Percentiles rank a stretch among this genome's conserved stretches.
These are phyloP conservation scores for Penicillium bialowiezense DNA, from an alignment of 495 filamentous ascomycete genomes.

Conservation along the genomic window DNA sequence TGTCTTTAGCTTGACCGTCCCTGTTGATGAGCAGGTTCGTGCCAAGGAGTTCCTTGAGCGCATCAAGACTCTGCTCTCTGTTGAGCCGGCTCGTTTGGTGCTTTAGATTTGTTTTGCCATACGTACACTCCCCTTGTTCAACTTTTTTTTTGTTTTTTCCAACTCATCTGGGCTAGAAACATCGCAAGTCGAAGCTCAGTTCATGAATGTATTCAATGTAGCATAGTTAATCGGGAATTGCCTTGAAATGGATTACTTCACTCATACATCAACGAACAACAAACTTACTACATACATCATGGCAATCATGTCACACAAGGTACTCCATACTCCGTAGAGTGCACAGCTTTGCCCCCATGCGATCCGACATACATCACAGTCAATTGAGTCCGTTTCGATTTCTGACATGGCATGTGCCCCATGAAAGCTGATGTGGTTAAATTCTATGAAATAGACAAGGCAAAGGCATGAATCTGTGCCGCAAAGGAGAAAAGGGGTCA, in stretches of 20 bases:
- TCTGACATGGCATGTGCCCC: slow-evolving; percentile 2
- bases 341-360: too few species aligned
- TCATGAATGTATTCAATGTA: slow-evolving; percentile 29
- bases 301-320: too few species aligned
- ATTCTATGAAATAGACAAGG: slow-evolving; percentile 7
- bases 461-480: background rate
- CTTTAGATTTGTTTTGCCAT: slow-evolving; percentile 32
- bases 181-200: slow-evolving; percentile 11
- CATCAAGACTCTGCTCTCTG: slow-evolving; percentile 76
- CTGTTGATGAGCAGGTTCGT: slow-evolving; percentile 72
- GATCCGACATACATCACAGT: background rate
- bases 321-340: too few species aligned
- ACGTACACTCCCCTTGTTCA: slow-evolving; percentile 11
- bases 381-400: slow-evolving; percentile 1
- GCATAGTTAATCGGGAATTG: slow-evolving; percentile 32
- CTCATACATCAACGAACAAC: too few species aligned
- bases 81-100: slow-evolving; percentile 77
- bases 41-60: slow-evolving; percentile 78
- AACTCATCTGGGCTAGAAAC: slow-evolving; percentile 14
- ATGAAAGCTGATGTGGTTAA: slow-evolving; percentile 6
- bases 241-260: slow-evolving; percentile 9
- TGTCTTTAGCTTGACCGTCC: slow-evolving; percentile 75
- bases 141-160: slow-evolving; percentile 14
- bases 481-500: slow-evolving; percentile 6
- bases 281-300: too few species aligned